These are phyloP conservation scores for Usnea hakonensis DNA, from an alignment of 495 filamentous ascomycete species.

Conservation along the genomic window DNA sequence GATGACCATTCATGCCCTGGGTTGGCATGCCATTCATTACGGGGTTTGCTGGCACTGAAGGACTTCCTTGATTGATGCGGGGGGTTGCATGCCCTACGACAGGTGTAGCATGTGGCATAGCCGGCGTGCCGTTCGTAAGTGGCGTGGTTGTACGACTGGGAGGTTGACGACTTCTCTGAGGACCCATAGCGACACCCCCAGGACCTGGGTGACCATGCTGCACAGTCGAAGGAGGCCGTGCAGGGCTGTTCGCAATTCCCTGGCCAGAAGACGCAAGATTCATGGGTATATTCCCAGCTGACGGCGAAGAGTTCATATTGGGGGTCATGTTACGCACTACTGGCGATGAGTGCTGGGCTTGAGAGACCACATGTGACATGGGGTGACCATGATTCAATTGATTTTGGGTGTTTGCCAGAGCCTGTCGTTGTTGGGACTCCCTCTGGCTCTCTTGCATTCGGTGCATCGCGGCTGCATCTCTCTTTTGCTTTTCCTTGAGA, in stretches of 20 bases:
- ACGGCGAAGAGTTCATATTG: slow-evolving; percentile 67
- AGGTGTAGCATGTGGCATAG: slow-evolving; percentile 63
- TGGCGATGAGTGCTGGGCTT: slow-evolving; percentile 69
- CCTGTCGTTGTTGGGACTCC: slow-evolving; percentile 16
- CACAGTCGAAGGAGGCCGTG: slow-evolving; percentile 66
- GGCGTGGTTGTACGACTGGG: slow-evolving; percentile 68
- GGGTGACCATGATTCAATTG: slow-evolving; percentile 34
- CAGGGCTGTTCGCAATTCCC: slow-evolving; percentile 64
- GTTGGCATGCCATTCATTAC: slow-evolving; percentile 46
- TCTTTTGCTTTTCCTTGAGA: background rate
- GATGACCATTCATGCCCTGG: slow-evolving; percentile 32
- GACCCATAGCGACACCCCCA: slow-evolving; percentile 59
- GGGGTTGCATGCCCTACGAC: slow-evolving; percentile 62
- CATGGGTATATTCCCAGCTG: slow-evolving; percentile 63
- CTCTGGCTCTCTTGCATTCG: slow-evolving; percentile 19
- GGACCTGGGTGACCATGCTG: slow-evolving; percentile 59
- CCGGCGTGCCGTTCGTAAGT: slow-evolving; percentile 73
- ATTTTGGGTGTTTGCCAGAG: slow-evolving; percentile 39
- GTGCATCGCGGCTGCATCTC: background rate
- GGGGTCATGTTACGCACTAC: slow-evolving; percentile 73
- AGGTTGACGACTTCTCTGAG: slow-evolving; percentile 73
- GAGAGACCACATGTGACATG: slow-evolving; percentile 43
- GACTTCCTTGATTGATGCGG: slow-evolving; percentile 65
- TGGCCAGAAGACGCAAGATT: slow-evolving; percentile 68
- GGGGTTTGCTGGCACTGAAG: slow-evolving; percentile 52